These are phyloP conservation scores for Rhizopogon sp. DNA, from an alignment of 768 basidiomycete species.

Conservation along the genomic window DNA sequence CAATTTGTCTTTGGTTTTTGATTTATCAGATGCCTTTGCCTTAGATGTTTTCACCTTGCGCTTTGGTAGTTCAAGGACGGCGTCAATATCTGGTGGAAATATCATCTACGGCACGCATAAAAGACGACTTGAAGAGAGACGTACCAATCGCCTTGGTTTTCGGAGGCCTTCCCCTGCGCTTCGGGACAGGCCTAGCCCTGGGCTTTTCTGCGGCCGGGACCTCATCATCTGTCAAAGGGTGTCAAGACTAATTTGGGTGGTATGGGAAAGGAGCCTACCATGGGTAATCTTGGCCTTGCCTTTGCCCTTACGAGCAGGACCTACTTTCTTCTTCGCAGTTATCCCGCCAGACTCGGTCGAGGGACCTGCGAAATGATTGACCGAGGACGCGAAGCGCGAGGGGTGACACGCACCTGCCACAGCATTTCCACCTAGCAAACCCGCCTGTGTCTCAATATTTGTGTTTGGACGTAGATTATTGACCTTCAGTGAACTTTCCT, in stretches of 20 bases:
- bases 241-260: not conserved
- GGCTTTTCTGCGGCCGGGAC: slow-evolving; percentile 1
- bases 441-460: not conserved
- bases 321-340: not conserved
- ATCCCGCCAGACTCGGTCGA: not conserved
- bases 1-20: slow-evolving; percentile 5
- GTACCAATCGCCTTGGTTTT: slow-evolving; percentile 9
- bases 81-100: not conserved
- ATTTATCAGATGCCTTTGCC: not conserved
- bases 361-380: not conserved
- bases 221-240: not conserved
- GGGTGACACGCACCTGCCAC: not conserved
- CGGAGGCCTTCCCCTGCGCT: slow-evolving; percentile 9
- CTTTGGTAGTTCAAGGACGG: slow-evolving; percentile 3
- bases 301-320: not conserved
- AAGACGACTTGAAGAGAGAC: not conserved
- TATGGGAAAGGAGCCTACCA: not conserved
- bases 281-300: not conserved
- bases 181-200: slow-evolving; percentile 6
- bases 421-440: not conserved
- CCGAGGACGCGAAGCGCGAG: not conserved
- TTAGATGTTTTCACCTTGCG: not conserved
- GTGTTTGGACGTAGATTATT: not conserved
- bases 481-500: not conserved
- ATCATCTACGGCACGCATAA: not conserved